Conservation (phyloP, 306 rosid genomes). For the Cucumis melo region DNA sequence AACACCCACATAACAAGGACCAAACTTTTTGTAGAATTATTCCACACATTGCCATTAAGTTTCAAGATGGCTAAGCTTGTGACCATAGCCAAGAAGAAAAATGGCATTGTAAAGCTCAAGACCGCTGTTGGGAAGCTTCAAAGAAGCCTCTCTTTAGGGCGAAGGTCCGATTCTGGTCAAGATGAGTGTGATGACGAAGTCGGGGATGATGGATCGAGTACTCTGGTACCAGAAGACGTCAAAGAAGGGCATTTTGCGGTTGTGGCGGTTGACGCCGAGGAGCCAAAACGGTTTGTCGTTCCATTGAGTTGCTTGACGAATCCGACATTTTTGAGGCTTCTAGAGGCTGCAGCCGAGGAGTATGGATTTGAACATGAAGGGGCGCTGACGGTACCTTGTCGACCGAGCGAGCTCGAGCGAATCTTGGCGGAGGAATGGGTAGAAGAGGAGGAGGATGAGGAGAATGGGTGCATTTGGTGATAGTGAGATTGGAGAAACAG, state of each 20-base stretch:
- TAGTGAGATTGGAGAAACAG: neutral
- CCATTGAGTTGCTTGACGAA: constrained; percentile 48
- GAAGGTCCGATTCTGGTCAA: constrained; percentile 11
- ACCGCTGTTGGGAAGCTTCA: constrained; percentile 50
- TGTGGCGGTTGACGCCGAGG: constrained; percentile 35
- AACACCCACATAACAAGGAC: neutral
- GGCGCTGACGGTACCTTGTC: constrained; percentile 55
- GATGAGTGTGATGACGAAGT: neutral
- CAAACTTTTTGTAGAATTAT: neutral
- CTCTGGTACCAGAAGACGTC: constrained; percentile 49
- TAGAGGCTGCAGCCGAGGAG: constrained; percentile 66
- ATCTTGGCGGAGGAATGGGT: constrained; percentile 17
- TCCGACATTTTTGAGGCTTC: constrained; percentile 39
- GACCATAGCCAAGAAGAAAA: constrained; percentile 25
- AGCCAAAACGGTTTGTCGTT: constrained; percentile 48
- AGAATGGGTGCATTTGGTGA: neutral
- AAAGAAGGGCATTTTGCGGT: constrained; percentile 82
- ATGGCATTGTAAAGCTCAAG: constrained; percentile 43
- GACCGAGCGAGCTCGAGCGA: constrained; percentile 44
- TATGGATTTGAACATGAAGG: constrained; percentile 72
- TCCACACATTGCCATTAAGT: neutral
- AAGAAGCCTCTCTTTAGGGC: constrained; percentile 29
- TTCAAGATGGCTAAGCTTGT: constrained; percentile 27
- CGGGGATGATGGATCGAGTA: neutral
- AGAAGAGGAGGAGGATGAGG: constrained; percentile 4